Conservation (phyloP, 345 rosid species). For the Trapa incisa region DNA sequence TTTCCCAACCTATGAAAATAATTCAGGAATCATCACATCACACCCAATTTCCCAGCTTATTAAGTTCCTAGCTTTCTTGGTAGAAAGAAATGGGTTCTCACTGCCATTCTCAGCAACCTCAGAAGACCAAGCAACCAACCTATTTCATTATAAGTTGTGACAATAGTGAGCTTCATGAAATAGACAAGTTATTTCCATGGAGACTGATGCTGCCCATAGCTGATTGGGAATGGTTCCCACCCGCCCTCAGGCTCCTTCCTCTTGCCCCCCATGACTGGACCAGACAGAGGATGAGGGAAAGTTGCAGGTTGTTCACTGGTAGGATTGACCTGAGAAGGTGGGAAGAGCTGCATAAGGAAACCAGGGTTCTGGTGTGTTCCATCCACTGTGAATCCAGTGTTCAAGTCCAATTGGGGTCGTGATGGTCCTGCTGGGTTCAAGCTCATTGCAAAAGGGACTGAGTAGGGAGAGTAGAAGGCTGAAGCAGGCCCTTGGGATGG, state of each 20-base stretch:
- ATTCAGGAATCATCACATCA: background rate
- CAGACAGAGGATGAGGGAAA: constrained; percentile 42
- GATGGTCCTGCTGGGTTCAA: constrained; percentile 38
- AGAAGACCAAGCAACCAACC: background rate
- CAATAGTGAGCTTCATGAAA: background rate
- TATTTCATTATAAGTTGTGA: background rate
- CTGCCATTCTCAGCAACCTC: background rate
- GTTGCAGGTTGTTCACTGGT: constrained; percentile 46
- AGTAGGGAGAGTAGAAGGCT: constrained; percentile 29
- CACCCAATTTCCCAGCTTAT: background rate
- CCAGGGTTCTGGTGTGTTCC: constrained; percentile 37
- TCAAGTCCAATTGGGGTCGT: constrained; percentile 51
- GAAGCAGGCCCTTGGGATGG: constrained; percentile 35
- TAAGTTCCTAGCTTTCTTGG: background rate
- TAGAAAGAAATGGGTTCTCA: background rate
- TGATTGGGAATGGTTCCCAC: constrained; percentile 32
- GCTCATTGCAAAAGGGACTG: constrained; percentile 56
- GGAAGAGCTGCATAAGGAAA: constrained; percentile 45
- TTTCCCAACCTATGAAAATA: background rate
- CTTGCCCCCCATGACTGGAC: constrained; percentile 53
- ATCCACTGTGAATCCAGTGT: constrained; percentile 48
- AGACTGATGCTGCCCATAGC: constrained; percentile 23
- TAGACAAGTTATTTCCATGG: constrained; percentile 50
- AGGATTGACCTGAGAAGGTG: constrained; percentile 40
- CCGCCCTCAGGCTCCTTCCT: constrained; percentile 59